Conservation (phyloP, 1,139 yeast species). For the Yamadazyma taylorii region DNA sequence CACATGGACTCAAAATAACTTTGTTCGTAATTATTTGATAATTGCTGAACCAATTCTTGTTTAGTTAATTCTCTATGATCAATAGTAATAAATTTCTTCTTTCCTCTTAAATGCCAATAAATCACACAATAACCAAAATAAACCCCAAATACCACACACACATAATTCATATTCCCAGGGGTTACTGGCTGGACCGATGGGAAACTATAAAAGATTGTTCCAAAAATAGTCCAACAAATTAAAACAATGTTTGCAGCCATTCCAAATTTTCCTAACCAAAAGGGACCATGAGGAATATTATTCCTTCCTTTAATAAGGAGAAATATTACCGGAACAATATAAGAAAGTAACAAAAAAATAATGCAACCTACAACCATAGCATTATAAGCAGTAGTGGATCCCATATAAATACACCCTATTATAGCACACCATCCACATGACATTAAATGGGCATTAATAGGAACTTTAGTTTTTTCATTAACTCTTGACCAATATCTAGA, state of each 20-base stretch:
- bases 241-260: conserved; percentile 15
- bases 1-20: too few relatives aligned
- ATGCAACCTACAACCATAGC: conserved; percentile 42
- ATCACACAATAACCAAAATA: conserved; percentile 30
- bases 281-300: conserved; percentile 38
- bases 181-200: conserved; percentile 48
- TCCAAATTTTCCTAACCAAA: conserved; percentile 49
- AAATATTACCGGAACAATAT: conserved; percentile 33
- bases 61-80: conserved; percentile 26
- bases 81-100: conserved; percentile 26
- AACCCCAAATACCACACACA: conserved; percentile 40
- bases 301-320: conserved; percentile 36
- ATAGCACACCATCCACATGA: conserved; percentile 36
- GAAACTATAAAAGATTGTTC: conserved; percentile 42
- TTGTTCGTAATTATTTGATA: conserved; percentile 26
- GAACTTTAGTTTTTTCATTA: conserved; percentile 31
- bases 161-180: conserved; percentile 48
- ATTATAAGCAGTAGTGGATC: conserved; percentile 43
- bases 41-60: conserved; percentile 26
- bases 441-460: conserved; percentile 38
- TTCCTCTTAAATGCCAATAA: conserved; percentile 43
- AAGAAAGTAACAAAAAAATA: conserved; percentile 35
- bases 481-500: conserved; percentile 35
- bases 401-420: conserved; percentile 43
- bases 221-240: conserved; percentile 39